Evolutionary conservation across 345 rosid species (phyloP).

Genomic region (Pistacia integerrima): DNA sequence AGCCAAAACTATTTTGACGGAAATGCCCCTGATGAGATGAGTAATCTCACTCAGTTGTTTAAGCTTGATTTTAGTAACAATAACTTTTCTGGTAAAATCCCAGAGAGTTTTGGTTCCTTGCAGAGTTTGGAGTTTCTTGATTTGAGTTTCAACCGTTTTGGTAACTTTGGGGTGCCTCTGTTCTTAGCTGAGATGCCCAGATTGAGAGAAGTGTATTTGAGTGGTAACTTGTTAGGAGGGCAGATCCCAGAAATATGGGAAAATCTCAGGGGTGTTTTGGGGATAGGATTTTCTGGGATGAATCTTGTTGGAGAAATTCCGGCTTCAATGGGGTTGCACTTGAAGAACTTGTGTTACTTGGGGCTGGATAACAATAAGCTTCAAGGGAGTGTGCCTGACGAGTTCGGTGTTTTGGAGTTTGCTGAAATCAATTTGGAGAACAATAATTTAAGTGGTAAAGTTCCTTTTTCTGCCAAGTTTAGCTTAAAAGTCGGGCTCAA

Average conservation of each 20-base stretch:
- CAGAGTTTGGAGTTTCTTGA: conserved; percentile 54
- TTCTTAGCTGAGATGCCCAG: conserved; percentile 43
- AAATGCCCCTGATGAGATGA: conserved; percentile 41
- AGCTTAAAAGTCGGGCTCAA: conserved; percentile 44
- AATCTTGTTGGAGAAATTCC: conserved; percentile 57
- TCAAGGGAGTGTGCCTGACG: conserved; percentile 53
- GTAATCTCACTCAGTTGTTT: conserved; percentile 46
- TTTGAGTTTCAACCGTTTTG: conserved; percentile 58
- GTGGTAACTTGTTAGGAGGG: conserved; percentile 69
- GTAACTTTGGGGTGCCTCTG: conserved; percentile 55
- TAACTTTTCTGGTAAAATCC: conserved; percentile 48
- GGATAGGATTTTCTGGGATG: conserved; percentile 60
- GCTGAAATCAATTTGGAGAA: conserved; percentile 66
- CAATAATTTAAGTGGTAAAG: conserved; percentile 59
- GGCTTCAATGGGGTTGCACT: conserved; percentile 49
- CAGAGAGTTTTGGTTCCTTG: conserved; percentile 39
- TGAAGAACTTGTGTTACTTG: conserved; percentile 43
- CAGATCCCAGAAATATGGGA: conserved; percentile 62
- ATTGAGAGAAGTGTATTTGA: conserved; percentile 51
- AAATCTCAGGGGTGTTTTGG: conserved; percentile 44
- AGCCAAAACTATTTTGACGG: conserved; percentile 54
- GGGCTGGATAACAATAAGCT: conserved; percentile 65
- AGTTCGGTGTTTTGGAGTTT: conserved; percentile 43
- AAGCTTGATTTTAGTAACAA: conserved; percentile 68
- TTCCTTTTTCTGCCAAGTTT: conserved; percentile 50